Evolutionary conservation across 345 rosid genomes (phyloP).

Genomic region (Trapa incisa): DNA sequence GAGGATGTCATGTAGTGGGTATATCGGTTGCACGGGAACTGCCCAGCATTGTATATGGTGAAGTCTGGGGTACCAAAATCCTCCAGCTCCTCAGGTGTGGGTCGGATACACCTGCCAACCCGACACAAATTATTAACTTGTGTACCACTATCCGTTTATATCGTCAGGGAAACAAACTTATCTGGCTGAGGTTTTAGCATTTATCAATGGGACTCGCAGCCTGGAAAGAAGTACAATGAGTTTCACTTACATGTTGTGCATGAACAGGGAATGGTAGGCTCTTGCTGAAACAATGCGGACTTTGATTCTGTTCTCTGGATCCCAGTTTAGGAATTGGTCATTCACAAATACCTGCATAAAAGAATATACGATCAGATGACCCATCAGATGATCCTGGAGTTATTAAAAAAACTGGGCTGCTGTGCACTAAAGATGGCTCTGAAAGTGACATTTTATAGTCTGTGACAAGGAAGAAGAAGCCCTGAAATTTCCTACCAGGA

Average conservation of each 20-base stretch:
- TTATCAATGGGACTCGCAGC: slow-evolving; percentile 5
- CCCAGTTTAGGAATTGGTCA: slow-evolving; percentile 95
- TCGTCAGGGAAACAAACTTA: slow-evolving; percentile 32
- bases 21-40: slow-evolving; percentile 96
- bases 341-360: slow-evolving; percentile 66
- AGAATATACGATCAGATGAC: not conserved
- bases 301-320: slow-evolving; percentile 76
- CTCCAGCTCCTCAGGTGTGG: slow-evolving; percentile 96
- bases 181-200: slow-evolving; percentile 17
- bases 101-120: slow-evolving; percentile 92
- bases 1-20: slow-evolving; percentile 99
- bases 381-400: too few species aligned
- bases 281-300: slow-evolving; percentile 96
- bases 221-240: not conserved
- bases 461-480: slow-evolving; percentile 2
- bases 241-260: slow-evolving; percentile 94
- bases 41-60: slow-evolving; percentile 97
- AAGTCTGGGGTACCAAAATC: slow-evolving; percentile 95
- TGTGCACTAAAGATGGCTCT: not conserved
- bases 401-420: not conserved
- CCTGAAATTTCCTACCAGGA: not conserved
- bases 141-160: slow-evolving; percentile 12
- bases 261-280: slow-evolving; percentile 94
- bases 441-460: too few species aligned
- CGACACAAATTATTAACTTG: slow-evolving; percentile 57